Evolutionary conservation across 306 rosid genomes (phyloP).

Genomic region (Gleditsia sinensis): DNA sequence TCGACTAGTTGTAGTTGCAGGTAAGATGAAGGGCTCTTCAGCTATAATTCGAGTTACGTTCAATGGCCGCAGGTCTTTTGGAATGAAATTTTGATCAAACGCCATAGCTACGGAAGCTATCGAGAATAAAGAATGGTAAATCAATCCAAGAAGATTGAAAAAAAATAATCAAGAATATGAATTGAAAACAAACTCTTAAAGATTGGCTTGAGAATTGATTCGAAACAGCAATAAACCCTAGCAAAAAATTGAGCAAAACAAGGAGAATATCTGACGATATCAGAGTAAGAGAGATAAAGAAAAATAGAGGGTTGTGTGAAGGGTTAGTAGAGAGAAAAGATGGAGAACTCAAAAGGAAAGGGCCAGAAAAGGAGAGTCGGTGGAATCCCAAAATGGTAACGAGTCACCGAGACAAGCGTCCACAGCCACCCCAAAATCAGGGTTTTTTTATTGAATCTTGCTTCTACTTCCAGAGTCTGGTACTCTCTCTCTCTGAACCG

Average conservation of each 20-base stretch:
- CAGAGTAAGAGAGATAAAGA: slow-evolving; percentile 11
- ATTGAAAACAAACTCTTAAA: slow-evolving; percentile 23
- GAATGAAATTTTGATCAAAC: slow-evolving; percentile 71
- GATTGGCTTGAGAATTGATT: slow-evolving; percentile 15
- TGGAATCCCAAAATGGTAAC: slow-evolving; percentile 35
- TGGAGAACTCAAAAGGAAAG: neutral
- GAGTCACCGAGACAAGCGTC: slow-evolving; percentile 29
- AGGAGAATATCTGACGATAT: neutral
- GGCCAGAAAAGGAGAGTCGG: slow-evolving; percentile 40
- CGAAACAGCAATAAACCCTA: slow-evolving; percentile 47
- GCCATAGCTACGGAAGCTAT: slow-evolving; percentile 53
- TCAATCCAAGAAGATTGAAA: slow-evolving; percentile 23
- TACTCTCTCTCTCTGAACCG: neutral
- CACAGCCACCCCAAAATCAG: slow-evolving; percentile 15
- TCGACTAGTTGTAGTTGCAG: slow-evolving; percentile 36
- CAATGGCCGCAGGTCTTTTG: slow-evolving; percentile 60
- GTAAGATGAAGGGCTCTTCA: slow-evolving; percentile 65
- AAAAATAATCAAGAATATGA: no score
- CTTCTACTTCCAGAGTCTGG: neutral
- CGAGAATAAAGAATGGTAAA: slow-evolving; percentile 17
- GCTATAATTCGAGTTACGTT: slow-evolving; percentile 55
- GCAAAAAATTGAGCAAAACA: slow-evolving; percentile 36
- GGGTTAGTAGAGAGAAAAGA: slow-evolving; percentile 7
- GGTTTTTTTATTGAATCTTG: slow-evolving; percentile 39
- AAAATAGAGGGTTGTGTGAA: no score